Conservation (phyloP, 2,329 filamentous ascomycete genomes). For the Trichoderma sp. region DNA sequence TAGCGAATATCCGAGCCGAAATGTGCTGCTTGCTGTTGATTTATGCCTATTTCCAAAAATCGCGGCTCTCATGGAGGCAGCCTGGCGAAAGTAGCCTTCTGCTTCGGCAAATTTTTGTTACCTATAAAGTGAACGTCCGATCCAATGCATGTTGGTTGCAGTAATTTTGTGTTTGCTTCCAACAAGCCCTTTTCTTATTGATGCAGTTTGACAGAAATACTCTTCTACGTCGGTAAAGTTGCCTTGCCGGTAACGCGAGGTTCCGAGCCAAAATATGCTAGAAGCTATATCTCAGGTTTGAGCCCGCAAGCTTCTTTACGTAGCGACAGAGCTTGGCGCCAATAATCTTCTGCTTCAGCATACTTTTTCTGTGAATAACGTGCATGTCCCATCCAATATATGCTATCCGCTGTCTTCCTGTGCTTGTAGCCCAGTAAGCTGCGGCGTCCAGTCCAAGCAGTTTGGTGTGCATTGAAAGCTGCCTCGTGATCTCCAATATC, state of each 20-base stretch:
- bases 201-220: not conserved
- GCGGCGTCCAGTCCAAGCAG: not conserved
- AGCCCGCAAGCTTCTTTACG: no score
- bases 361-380: not conserved
- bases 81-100: not conserved
- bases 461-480: not conserved
- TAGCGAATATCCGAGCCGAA: not conserved
- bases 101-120: not conserved
- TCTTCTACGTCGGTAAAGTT: not conserved
- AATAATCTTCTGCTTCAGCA: no score
- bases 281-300: not conserved
- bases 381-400: not conserved
- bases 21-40: not conserved
- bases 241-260: not conserved
- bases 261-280: not conserved
- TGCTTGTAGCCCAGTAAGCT: not conserved
- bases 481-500: not conserved
- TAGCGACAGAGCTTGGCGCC: no score
- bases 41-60: not conserved
- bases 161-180: not conserved
- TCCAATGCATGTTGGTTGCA: not conserved
- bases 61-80: not conserved
- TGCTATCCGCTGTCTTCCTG: not conserved
- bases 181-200: not conserved
- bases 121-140: not conserved